phyloP scores from a whole-genome alignment of 108 stramenopile species.

The Hondaea fermentalgiana region DNA sequence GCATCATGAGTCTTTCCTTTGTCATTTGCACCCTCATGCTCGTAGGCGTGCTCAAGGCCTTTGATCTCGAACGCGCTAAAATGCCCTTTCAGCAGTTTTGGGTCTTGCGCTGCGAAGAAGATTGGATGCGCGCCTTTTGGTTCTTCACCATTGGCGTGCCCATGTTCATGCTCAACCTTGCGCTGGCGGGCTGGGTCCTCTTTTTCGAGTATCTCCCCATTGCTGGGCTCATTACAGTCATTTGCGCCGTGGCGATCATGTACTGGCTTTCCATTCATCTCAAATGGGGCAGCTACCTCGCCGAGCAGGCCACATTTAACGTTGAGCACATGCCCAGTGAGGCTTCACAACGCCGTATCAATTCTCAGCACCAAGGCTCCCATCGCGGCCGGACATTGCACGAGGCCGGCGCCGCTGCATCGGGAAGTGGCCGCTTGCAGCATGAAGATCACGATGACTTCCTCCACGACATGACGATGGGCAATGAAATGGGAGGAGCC shows the following conservation, averaged over 20 bases:
- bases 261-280: not conserved
- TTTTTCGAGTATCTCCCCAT: not conserved
- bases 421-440: too few relatives aligned
- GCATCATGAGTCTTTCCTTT: not conserved
- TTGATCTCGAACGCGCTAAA: not conserved
- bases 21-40: conserved; percentile 4
- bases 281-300: not conserved
- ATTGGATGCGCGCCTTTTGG: conserved; percentile 13
- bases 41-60: conserved; percentile 17
- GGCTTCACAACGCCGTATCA: not conserved
- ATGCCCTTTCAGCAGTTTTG: conserved; percentile 4
- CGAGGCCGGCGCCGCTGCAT: too few relatives aligned
- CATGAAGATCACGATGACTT: too few relatives aligned
- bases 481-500: not conserved
- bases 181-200: conserved; percentile 10
- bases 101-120: conserved; percentile 9
- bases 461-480: not conserved
- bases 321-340: not conserved
- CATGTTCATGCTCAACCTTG: not conserved
- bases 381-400: too few relatives aligned
- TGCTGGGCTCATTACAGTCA: not conserved
- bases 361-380: not conserved
- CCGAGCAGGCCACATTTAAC: not conserved
- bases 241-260: not conserved
- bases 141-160: not conserved